Evolutionary conservation across 345 rosid genomes (phyloP), one percentile per base, ranked within the genome.

Genomic region (Mallotus nudiflorus): DNA sequence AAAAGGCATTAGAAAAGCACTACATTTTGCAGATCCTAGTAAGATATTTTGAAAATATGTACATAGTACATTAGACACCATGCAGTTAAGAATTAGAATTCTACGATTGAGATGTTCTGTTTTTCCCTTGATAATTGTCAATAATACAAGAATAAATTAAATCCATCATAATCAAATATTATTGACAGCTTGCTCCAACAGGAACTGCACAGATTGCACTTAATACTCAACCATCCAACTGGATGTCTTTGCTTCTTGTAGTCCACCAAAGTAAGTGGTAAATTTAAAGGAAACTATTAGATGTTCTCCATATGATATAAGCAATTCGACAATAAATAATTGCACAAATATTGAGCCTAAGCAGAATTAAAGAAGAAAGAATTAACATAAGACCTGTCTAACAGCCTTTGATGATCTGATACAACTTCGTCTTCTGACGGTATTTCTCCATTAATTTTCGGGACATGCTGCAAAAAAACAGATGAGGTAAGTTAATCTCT

Each of bases 391-490:
- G 24, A 85, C 87, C 87, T 83, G 58, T 86, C 85, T 15, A 88
- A 84, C 59, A 88, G 85, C 73, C 93, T 82, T 73, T 88, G 89
- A 81, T 86, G 93, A 69, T 83, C 85, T 51, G 93, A 83, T 27
- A 82, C 75, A 74, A 83, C 87, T 77, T 85, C 88, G 62, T 88
- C 93, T 66, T 62, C 75, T 25, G 85, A 73, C 27, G 93, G 93
- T 20, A 88, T 62, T 66, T 81, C 83, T 50, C 91, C 88, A 81
- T 86, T 86, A 68, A 75, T 85, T 83, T 83, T 88, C 65, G 93
- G 91, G 28, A 86, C 78, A 66, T 86, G 90, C 91, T 88, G 83
- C 52, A 75, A 20, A 67, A 74, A n/a, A n/a, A n/a, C n/a, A n/a
- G n/a, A n/a, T n/a, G n/a, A n/a, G n/a, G n/a, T n/a, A 16, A 48